Evolutionary conservation across 2,329 filamentous ascomycete species (phyloP), one percentile per base, ranked within the genome.

Genomic region (Claviceps sp.): DNA sequence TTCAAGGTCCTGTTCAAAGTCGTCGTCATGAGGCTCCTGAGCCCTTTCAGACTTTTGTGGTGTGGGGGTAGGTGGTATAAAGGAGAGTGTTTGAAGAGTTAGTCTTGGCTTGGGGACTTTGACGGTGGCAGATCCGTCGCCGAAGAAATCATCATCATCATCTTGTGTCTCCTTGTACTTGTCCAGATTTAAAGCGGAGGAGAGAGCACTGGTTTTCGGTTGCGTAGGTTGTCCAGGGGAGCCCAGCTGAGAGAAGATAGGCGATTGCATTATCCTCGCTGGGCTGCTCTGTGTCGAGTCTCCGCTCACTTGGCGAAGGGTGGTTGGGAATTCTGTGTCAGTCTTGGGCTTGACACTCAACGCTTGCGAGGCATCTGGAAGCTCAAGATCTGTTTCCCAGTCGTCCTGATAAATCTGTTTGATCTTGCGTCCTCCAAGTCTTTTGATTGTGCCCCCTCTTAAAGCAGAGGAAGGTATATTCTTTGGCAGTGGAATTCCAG

Each of bases 361-460:
- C 5, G 71, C 73, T 54, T 80, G 75, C 34, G 76, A 75, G 2
- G 72, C 64, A 41, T 76, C 75, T 3, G 85, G 82, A 16, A 89
- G 66, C 59, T 87, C 85, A 48, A 91, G 68, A 59, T 91, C 87
- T 59, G 89, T 85, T 55, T 81, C 84, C 83, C 87, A 91, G 64
- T 91, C 87, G 60, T 89, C 85, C 56, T 87, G 81, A 54, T 87
- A 80, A 42, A 84, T 81, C 62, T 80, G 85, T 61, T 82, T 84
- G 19, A 85, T 75, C 61, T 84, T 89, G 58, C 81, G 78, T 54
- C 81, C 82, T 48, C 90, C 90, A 38, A 97, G 75, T 59, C 90
- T 78, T 71, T 94, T 95, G 64, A 97, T 97, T 10, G 89, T 91
- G 50, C 93, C 93, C 50, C 91, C 91, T 65, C 93, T 80, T 43